Evolutionary conservation across 1,284 basidiomycete species (phyloP), one percentile per base, ranked within the genome.

Genomic region (Moesziomyces sp.): DNA sequence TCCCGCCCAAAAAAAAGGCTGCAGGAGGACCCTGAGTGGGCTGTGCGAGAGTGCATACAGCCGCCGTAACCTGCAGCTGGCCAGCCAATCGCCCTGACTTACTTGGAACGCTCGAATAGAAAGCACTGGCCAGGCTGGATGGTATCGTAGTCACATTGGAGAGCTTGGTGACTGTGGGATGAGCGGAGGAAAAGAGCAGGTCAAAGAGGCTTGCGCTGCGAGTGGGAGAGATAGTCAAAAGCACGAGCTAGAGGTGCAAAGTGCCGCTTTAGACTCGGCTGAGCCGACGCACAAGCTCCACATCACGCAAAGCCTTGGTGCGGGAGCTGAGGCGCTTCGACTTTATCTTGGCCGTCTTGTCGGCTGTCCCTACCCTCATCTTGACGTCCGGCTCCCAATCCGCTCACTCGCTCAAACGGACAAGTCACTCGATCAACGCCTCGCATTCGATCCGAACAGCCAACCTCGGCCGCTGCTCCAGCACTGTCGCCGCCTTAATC

Each of bases 1-100:
- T 46, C 19, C 26, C 26, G 6, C 3, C 26, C 26, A 28, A 28
- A 28, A 28, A 28, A 10, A 9, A 19, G 13, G 45, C 28, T 48
- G 53, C 53, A 61, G 46, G 6, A 58, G 52, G 65, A 68, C 65
- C 65, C 65, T 68, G 58, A 67, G 30, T 52, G 11, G 19, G 19
- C 18, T 45, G 26, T 40, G 38, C 11, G 38, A 16, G 14, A 40
- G 38, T 40, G 38, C 38, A 40, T 40, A n/a, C 13, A 18, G 38
- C 38, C 38, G 16, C 38, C 38, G 38, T 16, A 18, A 7, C 16
- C 3, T 40, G 16, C 38, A 40, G 38, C 13, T 40, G 14, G 18
- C 11, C 38, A 16, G 38, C 38, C 38, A 14, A 40, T 16, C 38
- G 11, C 14, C 38, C 16, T 7, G 1, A 6, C 6, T 28, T 7